Base-by-base conservation (phyloP, 176 grass and related monocot genomes). In the Oropetium thomaeum region DNA sequence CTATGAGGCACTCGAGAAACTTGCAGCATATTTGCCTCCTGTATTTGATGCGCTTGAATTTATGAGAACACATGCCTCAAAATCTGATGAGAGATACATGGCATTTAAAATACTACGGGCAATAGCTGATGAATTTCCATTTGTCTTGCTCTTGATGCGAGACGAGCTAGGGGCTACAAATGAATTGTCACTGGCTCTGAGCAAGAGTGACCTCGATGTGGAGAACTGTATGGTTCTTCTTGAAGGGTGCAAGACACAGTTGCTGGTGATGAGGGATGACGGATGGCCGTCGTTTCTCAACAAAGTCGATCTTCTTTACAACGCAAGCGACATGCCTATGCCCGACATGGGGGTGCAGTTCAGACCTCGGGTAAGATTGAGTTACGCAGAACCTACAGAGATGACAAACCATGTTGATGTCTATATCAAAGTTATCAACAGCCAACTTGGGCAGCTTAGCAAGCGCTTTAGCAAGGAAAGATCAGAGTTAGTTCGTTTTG, bases 131-230 rank as follows among this genome's bases (percentile, higher is more conserved):
- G 69, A 81, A 27, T 23, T 65, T 10, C 27, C 25, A 13, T 74
- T 82, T 35, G 62, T 16, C 6, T 44, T 75, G 70, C 80, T 82
- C 10, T 74, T 75, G 60, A 74, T 82, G 70, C 61, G 26, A 39
- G 62, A 83, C 60, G 81, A 60, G 44, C 30, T 83, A 22, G 4
- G 62, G 54, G 62, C 42, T 53, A 82, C 80, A 23, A 74, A 57
- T 74, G 47, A 82, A 29, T 45, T 83, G 30, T 83, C 62, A 47
- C 62, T 75, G 20, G 70, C 80, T 51, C 54, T 82, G 49, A 62
- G 29, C 27, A 67, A 10, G 39, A 28, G 67, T n/a, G 52, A 66
- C 31, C 11, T 57, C 62, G 70, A 67, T 25, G 49, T 28, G 10
- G 38, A 67, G 40, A 75, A 75, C 16, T 67, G 30, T 82, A 65